A percentile compares a stretch with the other conserved stretches of the same genome.
Evolutionary conservation across 2,329 filamentous ascomycete genomes (phyloP).

Genomic region (Colletotrichum sp.): DNA sequence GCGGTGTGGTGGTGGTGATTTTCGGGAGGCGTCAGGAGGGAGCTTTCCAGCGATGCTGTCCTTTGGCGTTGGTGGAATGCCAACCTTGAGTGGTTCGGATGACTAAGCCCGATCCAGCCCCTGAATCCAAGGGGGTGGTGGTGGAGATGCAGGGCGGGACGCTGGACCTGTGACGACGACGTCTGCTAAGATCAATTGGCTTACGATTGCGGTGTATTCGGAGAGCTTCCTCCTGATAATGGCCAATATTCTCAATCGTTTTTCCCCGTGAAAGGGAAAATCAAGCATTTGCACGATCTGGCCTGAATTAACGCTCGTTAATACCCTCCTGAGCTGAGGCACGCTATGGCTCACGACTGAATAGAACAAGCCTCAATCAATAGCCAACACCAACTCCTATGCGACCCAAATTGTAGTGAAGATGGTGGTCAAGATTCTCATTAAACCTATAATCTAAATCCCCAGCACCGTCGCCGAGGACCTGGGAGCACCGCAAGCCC

Average conservation of each 20-base stretch:
- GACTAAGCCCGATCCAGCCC: conserved; percentile 14
- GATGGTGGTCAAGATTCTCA: neutral
- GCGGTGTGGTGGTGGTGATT: neutral
- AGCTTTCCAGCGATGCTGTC: conserved; percentile 13
- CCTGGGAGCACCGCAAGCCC: neutral
- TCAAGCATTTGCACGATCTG: too few relatives aligned
- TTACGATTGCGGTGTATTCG: rapidly evolving
- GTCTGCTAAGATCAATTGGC: rapidly evolving
- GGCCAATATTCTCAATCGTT: too few relatives aligned
- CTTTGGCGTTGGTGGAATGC: conserved; percentile 8
- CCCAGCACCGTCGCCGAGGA: neutral
- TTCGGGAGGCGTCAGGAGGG: neutral
- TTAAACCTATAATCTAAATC: conserved; percentile 12
- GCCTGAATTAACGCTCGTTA: too few relatives aligned
- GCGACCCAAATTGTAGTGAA: neutral
- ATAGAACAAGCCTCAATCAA: neutral
- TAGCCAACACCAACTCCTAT: neutral
- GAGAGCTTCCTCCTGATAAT: neutral
- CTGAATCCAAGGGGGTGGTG: conserved; percentile 12
- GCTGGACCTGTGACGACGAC: neutral
- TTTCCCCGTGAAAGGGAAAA: too few relatives aligned
- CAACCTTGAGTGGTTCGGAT: neutral
- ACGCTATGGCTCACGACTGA: too few relatives aligned
- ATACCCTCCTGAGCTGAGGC: too few relatives aligned
- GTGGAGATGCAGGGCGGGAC: neutral